Percentiles rank a stretch among this genome's conserved stretches.
Evolutionary conservation across 139 green algal genomes (phyloP).

Genomic region (Coccomyxa sp.): DNA sequence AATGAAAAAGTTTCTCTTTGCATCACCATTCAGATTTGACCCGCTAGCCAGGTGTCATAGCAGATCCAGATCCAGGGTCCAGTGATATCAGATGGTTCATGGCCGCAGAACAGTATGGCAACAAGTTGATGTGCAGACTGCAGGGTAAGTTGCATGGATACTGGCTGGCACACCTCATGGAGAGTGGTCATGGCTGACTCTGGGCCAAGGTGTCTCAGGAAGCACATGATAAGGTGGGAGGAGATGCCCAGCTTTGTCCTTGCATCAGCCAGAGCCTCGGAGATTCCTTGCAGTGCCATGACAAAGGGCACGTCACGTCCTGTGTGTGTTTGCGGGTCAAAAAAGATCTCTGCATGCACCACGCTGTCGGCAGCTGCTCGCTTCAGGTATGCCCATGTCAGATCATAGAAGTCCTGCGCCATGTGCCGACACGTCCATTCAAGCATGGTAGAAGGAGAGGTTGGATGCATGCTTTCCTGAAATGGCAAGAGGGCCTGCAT

Average conservation of each 20-base stretch:
- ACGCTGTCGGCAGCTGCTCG: slow-evolving; percentile 34
- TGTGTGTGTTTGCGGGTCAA: slow-evolving; percentile 51
- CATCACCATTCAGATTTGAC: too few relatives aligned
- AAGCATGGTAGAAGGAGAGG: background rate
- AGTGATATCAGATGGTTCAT: too few relatives aligned
- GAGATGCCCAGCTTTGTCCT: slow-evolving; percentile 13
- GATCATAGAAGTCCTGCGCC: slow-evolving; percentile 39
- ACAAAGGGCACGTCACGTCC: background rate
- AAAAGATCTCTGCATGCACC: slow-evolving; percentile 39
- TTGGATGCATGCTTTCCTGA: background rate
- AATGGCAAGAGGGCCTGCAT: background rate
- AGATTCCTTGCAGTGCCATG: background rate
- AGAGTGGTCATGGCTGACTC: slow-evolving; percentile 17
- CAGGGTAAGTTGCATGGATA: too few relatives aligned
- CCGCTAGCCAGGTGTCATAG: too few relatives aligned
- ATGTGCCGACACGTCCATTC: background rate
- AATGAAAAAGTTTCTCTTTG: too few relatives aligned
- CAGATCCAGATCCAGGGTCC: too few relatives aligned
- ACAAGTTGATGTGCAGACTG: too few relatives aligned
- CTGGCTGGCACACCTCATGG: slow-evolving; percentile 12
- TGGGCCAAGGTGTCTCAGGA: slow-evolving; percentile 32
- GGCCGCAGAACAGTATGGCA: too few relatives aligned
- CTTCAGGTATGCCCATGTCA: slow-evolving; percentile 34
- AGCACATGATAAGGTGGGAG: slow-evolving; percentile 46
- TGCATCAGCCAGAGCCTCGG: slow-evolving; percentile 6